Percentiles rank a stretch among this genome's conserved stretches.
Evolutionary conservation across 345 rosid species (phyloP).

Genomic region (Aurinia saxatilis): DNA sequence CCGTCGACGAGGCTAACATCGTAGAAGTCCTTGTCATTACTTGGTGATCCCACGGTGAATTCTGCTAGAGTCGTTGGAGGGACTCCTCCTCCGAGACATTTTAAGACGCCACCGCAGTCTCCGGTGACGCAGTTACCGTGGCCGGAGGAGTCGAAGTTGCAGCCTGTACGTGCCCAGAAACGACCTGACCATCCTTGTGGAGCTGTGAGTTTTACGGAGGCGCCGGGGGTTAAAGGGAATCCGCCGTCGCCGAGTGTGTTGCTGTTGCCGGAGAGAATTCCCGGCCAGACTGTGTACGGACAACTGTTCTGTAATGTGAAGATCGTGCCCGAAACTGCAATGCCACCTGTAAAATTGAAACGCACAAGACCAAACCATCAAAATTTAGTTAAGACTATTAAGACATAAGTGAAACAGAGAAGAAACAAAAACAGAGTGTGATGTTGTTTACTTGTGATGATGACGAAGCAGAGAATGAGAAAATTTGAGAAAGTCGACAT

Average conservation of each 20-base stretch:
- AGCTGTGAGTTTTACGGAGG: conserved; percentile 46
- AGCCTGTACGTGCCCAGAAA: conserved; percentile 83
- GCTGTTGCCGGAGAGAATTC: conserved; percentile 61
- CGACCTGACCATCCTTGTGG: conserved; percentile 87
- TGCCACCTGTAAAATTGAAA: not conserved
- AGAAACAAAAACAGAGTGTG: not conserved
- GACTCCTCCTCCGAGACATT: conserved; percentile 65
- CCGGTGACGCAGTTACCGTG: conserved; percentile 66
- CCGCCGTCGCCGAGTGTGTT: conserved; percentile 68
- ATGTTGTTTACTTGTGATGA: conserved; percentile 18
- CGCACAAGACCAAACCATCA: not conserved
- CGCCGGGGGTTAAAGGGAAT: conserved; percentile 44
- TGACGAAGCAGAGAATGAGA: not conserved
- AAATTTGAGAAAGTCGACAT: conserved; percentile 7
- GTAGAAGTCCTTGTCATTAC: conserved; percentile 57
- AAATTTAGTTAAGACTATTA: too few species aligned
- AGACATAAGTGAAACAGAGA: not conserved
- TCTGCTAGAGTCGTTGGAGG: conserved; percentile 70
- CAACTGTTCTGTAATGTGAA: conserved; percentile 73
- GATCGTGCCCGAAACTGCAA: conserved; percentile 42
- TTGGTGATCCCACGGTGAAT: conserved; percentile 49
- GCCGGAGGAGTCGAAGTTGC: conserved; percentile 64
- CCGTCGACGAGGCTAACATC: conserved; percentile 96
- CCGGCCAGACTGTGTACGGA: conserved; percentile 77
- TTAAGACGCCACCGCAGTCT: conserved; percentile 65